These are phyloP conservation scores for Camellia granthamiana DNA, from an alignment of 148 eudicot species.

Conservation along the genomic window DNA sequence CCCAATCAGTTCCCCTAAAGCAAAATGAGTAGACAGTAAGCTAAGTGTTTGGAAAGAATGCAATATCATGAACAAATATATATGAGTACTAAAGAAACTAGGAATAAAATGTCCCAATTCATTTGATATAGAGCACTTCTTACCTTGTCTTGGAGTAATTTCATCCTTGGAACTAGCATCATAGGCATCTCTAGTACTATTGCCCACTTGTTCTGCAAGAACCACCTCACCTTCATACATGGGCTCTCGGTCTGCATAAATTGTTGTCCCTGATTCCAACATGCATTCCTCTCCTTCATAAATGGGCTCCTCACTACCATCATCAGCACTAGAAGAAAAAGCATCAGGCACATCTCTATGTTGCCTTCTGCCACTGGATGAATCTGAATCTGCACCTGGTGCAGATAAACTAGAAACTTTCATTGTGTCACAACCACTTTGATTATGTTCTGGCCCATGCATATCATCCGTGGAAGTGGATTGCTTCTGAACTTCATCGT, in stretches of 20 bases:
- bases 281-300: constrained; percentile 97
- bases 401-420: constrained; percentile 22
- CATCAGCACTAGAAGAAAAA: constrained; percentile 47
- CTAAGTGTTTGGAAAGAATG: background rate
- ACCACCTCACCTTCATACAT: constrained; percentile 87
- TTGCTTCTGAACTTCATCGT: constrained; percentile 29
- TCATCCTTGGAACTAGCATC: constrained; percentile 35
- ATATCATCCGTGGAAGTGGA: constrained; percentile 23
- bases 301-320: constrained; percentile 55
- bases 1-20: constrained; percentile 62
- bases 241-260: constrained; percentile 61
- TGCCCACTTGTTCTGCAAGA: constrained; percentile 71
- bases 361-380: constrained; percentile 35
- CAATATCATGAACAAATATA: background rate
- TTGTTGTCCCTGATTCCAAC: constrained; percentile 43
- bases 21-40: constrained; percentile 13
- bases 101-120: background rate
- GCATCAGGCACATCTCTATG: constrained; percentile 44
- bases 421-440: constrained; percentile 18
- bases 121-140: constrained; percentile 11
- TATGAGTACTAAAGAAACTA: background rate
- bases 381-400: constrained; percentile 35
- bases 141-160: constrained; percentile 65
- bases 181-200: constrained; percentile 25
- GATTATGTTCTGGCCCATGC: constrained; percentile 27